These are phyloP conservation scores for Pythium inflatum DNA, from an alignment of 352 stramenopile genomes.

Conservation along the genomic window DNA sequence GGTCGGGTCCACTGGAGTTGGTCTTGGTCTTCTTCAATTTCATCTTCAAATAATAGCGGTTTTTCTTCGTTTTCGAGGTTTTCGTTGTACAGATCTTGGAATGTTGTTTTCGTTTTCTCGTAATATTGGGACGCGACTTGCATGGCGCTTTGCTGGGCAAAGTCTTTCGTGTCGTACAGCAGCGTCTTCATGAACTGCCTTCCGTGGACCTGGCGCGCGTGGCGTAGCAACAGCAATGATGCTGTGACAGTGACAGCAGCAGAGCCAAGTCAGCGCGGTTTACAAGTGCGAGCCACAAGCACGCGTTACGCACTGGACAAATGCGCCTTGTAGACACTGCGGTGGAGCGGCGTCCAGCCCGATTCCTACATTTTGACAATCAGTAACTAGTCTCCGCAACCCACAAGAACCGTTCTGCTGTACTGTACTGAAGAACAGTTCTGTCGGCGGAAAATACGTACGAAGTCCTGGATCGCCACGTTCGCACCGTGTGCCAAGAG, in stretches of 20 bases:
- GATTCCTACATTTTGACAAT: conserved; percentile 58
- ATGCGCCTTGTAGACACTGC: conserved; percentile 68
- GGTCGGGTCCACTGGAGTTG: conserved; percentile 2
- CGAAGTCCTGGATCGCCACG: conserved; percentile 60
- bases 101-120: conserved; percentile 12
- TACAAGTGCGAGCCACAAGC: not conserved
- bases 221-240: conserved; percentile 69
- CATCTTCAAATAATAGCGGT: not conserved
- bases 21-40: conserved; percentile 1
- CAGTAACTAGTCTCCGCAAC: conserved; percentile 1
- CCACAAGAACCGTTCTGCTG: conserved; percentile 9
- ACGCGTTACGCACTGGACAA: conserved; percentile 57
- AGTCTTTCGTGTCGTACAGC: conserved; percentile 54
- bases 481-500: conserved; percentile 62
- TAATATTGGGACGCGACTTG: conserved; percentile 52
- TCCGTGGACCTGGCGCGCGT: conserved; percentile 54
- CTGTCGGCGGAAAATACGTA: conserved; percentile 36
- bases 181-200: conserved; percentile 56
- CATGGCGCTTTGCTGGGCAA: conserved; percentile 64
- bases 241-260: conserved; percentile 38
- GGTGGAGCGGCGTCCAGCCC: conserved; percentile 80
- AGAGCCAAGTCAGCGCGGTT: not conserved
- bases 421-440: not conserved
- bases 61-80: conserved; percentile 11
- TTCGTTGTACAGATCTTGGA: conserved; percentile 14